Percentiles rank a stretch among this genome's conserved stretches.
phyloP scores from a whole-genome alignment of 116 monocot species.

The Papilionanthe hybrid region DNA sequence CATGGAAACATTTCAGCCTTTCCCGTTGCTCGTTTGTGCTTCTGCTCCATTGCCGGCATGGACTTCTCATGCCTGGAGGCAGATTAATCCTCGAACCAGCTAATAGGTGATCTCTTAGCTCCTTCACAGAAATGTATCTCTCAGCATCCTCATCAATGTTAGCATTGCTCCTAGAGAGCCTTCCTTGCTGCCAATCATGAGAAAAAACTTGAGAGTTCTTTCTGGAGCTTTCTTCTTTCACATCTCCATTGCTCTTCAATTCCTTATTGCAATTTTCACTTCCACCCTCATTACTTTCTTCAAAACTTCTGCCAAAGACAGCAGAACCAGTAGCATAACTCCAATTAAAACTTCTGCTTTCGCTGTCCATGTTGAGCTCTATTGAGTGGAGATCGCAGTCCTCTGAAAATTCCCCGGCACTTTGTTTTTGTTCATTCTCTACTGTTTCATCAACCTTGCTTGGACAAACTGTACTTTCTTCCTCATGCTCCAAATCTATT shows the following conservation, averaged over 20 bases:
- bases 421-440: slow-evolving; percentile 14
- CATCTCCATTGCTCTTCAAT: not conserved
- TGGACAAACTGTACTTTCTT: not conserved
- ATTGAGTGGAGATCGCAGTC: slow-evolving; percentile 72
- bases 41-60: slow-evolving; percentile 15
- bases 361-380: slow-evolving; percentile 58
- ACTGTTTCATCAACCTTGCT: not conserved
- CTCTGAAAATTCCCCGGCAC: slow-evolving; percentile 27
- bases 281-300: not conserved
- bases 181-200: not conserved
- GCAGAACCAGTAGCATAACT: slow-evolving; percentile 26
- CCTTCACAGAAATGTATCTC: slow-evolving; percentile 50
- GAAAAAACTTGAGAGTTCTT: slow-evolving; percentile 1
- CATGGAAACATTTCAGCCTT: slow-evolving; percentile 7
- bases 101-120: slow-evolving; percentile 49
- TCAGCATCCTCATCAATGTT: slow-evolving; percentile 37
- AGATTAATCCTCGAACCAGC: slow-evolving; percentile 30
- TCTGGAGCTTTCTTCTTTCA: slow-evolving; percentile 5
- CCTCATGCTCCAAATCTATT: not conserved
- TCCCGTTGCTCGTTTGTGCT: not conserved
- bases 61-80: slow-evolving; percentile 20
- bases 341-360: slow-evolving; percentile 39
- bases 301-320: slow-evolving; percentile 2
- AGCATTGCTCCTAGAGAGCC: slow-evolving; percentile 2
- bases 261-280: not conserved